Conservation (phyloP, 106 monocot genomes). For the Acorus calamus region DNA sequence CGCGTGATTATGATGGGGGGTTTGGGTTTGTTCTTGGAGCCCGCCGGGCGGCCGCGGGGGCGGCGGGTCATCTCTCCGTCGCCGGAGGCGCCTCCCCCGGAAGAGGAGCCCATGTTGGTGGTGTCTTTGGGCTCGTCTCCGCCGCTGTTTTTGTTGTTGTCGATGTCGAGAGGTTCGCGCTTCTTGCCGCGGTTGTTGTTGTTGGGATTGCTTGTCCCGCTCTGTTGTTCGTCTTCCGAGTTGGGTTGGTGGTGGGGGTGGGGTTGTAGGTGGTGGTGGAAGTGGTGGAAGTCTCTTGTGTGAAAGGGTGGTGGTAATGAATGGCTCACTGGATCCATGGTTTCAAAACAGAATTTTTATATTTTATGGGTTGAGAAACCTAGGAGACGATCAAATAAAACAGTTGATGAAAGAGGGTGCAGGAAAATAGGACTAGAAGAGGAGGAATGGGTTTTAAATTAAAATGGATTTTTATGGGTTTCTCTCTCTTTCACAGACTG, state of each 20-base stretch:
- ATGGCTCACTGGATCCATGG: slow-evolving; percentile 4
- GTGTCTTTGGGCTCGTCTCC: not conserved
- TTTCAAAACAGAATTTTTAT: not conserved
- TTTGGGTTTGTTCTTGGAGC: slow-evolving; percentile 75
- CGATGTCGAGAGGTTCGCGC: not conserved
- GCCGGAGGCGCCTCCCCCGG: not conserved
- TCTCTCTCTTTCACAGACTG: not conserved
- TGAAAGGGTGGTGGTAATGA: slow-evolving; percentile 11
- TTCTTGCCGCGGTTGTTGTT: slow-evolving; percentile 5
- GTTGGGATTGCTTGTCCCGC: not conserved
- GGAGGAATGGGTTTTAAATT: not conserved
- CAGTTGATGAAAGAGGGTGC: not conserved
- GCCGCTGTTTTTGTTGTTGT: not conserved
- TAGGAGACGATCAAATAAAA: not conserved
- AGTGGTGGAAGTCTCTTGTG: slow-evolving; percentile 13
- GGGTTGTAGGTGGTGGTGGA: slow-evolving; percentile 3
- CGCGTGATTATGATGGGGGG: slow-evolving; percentile 61
- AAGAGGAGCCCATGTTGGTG: slow-evolving; percentile 1
- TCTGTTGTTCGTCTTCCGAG: slow-evolving; percentile 9
- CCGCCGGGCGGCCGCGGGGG: slow-evolving; percentile 47
- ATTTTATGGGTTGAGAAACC: not conserved
- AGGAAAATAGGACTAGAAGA: not conserved
- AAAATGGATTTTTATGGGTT: not conserved
- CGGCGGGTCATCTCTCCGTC: slow-evolving; percentile 29
- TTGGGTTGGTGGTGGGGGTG: slow-evolving; percentile 13